Percentiles rank a stretch among this genome's conserved stretches.
Evolutionary conservation across 2,329 filamentous ascomycete genomes (phyloP).

Genomic region (Apiospora rasikravindrae): DNA sequence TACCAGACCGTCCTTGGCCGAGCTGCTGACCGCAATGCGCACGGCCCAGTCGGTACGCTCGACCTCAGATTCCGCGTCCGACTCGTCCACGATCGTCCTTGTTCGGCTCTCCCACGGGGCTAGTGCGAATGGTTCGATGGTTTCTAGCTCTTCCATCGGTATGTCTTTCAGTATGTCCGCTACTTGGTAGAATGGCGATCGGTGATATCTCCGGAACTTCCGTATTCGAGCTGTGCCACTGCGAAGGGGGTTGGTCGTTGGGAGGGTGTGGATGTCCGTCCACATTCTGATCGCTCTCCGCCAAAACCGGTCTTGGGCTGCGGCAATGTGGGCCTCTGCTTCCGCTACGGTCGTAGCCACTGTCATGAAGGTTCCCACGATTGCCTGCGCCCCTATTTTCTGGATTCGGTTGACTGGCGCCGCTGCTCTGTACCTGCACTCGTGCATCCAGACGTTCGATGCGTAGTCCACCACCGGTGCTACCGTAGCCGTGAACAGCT

Average conservation of each 20-base stretch:
- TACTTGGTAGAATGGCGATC: constrained; percentile 25
- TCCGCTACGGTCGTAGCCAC: background rate
- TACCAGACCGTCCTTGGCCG: constrained; percentile 9
- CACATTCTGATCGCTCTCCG: constrained; percentile 28
- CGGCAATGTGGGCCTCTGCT: background rate
- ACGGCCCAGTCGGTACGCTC: constrained; percentile 9
- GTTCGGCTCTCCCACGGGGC: constrained; percentile 6
- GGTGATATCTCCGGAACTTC: constrained; percentile 21
- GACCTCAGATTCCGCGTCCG: background rate
- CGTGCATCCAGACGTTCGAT: constrained; percentile 12
- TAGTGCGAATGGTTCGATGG: constrained; percentile 21
- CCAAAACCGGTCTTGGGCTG: constrained; percentile 22
- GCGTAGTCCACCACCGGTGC: constrained; percentile 3
- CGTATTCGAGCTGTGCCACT: constrained; percentile 9
- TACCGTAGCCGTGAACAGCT: background rate
- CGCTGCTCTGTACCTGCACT: background rate
- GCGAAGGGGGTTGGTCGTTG: constrained; percentile 28
- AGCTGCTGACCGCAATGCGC: constrained; percentile 18
- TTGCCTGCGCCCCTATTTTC: constrained; percentile 9
- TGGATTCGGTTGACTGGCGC: background rate
- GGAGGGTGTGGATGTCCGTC: constrained; percentile 28
- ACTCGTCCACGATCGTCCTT: constrained; percentile 1
- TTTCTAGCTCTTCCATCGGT: constrained; percentile 22
- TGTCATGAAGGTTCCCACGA: constrained; percentile 3
- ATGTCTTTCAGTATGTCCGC: constrained; percentile 17